A percentile compares a stretch with the other conserved stretches of the same genome.
phyloP scores from a whole-genome alignment of 2,329 filamentous ascomycete species.

The Aspergillus uvarum region DNA sequence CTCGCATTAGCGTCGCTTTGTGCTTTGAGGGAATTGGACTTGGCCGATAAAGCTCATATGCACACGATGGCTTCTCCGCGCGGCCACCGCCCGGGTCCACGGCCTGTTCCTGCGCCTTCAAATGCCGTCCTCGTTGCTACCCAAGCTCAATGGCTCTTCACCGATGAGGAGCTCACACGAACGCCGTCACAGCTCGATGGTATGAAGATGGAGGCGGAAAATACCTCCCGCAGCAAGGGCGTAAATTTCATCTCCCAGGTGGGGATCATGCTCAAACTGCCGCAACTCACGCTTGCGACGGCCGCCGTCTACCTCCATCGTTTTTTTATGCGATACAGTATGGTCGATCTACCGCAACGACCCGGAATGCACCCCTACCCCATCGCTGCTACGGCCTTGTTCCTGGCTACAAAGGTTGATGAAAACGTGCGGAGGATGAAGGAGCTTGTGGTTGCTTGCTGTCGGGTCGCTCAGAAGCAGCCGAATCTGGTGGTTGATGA shows the following conservation, averaged over 20 bases:
- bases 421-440: conserved; percentile 96
- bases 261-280: conserved; percentile 86
- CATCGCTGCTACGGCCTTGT: conserved; percentile 86
- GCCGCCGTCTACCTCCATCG: conserved; percentile 94
- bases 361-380: conserved; percentile 87
- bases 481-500: conserved; percentile 87
- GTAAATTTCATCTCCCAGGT: conserved; percentile 96
- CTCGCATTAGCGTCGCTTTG: not conserved
- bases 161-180: conserved; percentile 74
- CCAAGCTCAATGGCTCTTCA: conserved; percentile 84
- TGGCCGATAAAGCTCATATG: not conserved
- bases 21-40: not conserved
- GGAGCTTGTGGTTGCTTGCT: conserved; percentile 89
- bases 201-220: conserved; percentile 72
- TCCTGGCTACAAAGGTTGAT: conserved; percentile 94
- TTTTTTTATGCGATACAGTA: conserved; percentile 87
- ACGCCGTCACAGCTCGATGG: conserved; percentile 85
- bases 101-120: conserved; percentile 38
- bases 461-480: conserved; percentile 93
- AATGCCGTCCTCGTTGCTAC: conserved; percentile 54
- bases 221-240: conserved; percentile 79
- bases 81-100: conserved; percentile 24
- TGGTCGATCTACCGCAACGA: conserved; percentile 68
- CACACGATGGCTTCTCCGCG: conserved; percentile 30
- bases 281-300: conserved; percentile 87